A percentile compares a stretch with the other conserved stretches of the same genome.
Conservation (phyloP, 305 asterid genomes). For the Fraxinus greggii region DNA sequence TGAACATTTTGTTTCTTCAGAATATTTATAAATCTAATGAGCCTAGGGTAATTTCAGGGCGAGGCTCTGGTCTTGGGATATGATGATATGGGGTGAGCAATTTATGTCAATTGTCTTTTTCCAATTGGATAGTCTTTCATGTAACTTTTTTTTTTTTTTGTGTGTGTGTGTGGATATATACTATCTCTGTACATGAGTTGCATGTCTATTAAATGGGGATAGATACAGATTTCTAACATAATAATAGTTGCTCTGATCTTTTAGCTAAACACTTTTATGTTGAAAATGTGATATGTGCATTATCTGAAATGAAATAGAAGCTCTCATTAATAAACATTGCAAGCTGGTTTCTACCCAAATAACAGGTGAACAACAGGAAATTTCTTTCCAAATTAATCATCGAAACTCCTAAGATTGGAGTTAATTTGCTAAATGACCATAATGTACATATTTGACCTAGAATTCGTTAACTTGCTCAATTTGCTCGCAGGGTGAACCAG, state of each 20-base stretch:
- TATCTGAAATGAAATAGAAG: background rate
- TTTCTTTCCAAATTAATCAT: background rate
- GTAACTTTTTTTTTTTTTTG: background rate
- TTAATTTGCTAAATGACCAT: background rate
- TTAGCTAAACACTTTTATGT: background rate
- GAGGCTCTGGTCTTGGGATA: slow-evolving; percentile 99
- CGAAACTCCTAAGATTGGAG: background rate
- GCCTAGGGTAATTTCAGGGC: slow-evolving; percentile 65
- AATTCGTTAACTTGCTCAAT: background rate
- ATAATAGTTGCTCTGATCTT: background rate
- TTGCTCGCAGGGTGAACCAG: background rate
- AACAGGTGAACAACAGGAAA: background rate
- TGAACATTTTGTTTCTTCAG: slow-evolving; percentile 10
- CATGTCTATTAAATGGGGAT: background rate
- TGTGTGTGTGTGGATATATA: background rate
- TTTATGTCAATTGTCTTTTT: slow-evolving; percentile 19
- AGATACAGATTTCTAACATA: background rate
- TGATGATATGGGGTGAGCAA: slow-evolving; percentile 98
- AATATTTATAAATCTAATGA: slow-evolving; percentile 27
- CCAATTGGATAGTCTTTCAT: slow-evolving; percentile 2
- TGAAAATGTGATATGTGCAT: background rate
- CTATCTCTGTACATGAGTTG: background rate
- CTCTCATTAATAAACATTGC: background rate
- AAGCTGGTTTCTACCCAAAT: background rate
- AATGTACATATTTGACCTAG: background rate